A percentile compares a stretch with the other conserved stretches of the same genome.
Conservation (phyloP, 139 green algal species). For the Raphidocelis subcapitata region DNA sequence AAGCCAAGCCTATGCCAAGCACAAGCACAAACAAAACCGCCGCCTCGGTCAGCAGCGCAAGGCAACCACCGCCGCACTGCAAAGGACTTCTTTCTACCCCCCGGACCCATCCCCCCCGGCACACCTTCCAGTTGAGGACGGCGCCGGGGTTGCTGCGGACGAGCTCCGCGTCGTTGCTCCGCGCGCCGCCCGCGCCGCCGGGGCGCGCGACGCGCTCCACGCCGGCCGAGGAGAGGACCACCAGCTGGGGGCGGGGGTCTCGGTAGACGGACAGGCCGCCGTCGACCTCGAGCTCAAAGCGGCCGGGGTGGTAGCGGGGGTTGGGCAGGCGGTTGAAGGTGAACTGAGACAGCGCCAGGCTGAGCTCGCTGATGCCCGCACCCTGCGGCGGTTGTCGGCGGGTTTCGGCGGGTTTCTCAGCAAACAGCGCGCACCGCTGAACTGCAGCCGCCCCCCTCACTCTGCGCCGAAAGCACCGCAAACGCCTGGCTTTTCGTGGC, state of each 20-base stretch:
- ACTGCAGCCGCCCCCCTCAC: too few species aligned
- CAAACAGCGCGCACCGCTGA: too few species aligned
- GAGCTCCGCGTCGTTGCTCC: constrained; percentile 81
- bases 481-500: too few species aligned
- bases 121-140: constrained; percentile 78
- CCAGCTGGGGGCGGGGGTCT: constrained; percentile 53
- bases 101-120: too few species aligned
- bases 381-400: too few species aligned
- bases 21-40: too few species aligned
- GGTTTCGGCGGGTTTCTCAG: too few species aligned
- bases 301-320: constrained; percentile 42
- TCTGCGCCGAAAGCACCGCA: too few species aligned
- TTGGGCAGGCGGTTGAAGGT: constrained; percentile 78
- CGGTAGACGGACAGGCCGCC: constrained; percentile 67
- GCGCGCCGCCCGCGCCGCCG: constrained; percentile 61
- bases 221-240: constrained; percentile 67
- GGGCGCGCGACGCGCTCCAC: constrained; percentile 86
- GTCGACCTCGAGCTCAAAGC: constrained; percentile 65
- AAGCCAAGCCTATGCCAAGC: too few species aligned
- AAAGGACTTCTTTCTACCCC: too few species aligned
- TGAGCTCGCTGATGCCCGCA: constrained; percentile 58
- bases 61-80: too few species aligned
- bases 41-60: too few species aligned
- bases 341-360: constrained; percentile 70
- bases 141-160: constrained; percentile 82